Conservation (phyloP, 768 basidiomycete species). For the Glaciozyma martinii region DNA sequence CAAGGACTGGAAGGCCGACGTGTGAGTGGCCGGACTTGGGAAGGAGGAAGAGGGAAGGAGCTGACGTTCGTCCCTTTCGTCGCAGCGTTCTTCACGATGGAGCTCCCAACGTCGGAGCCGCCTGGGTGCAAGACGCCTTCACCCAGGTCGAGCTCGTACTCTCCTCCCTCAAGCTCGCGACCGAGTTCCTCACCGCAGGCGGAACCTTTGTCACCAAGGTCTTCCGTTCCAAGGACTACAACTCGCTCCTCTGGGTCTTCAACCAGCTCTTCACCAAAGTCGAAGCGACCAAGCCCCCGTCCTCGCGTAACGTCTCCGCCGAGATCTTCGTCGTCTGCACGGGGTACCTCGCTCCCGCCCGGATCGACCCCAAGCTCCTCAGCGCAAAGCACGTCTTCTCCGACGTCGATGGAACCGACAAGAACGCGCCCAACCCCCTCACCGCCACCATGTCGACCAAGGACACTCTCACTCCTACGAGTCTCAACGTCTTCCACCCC, state of each 20-base stretch:
- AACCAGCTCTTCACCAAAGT: conserved; percentile 90
- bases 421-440: conserved; percentile 10
- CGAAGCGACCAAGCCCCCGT: conserved; percentile 97
- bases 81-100: conserved; percentile 84
- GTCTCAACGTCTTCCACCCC: conserved; percentile 84
- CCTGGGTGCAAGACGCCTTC: conserved; percentile 98
- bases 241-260: conserved; percentile 98
- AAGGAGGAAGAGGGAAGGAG: background rate
- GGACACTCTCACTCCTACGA: conserved; percentile 51
- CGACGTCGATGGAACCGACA: conserved; percentile 49
- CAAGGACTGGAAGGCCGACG: conserved; percentile 98
- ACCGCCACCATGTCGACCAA: conserved; percentile 23
- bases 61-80: background rate
- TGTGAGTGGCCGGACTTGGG: conserved; percentile 39
- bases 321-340: conserved; percentile 99
- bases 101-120: conserved; percentile 97
- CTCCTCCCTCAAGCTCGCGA: conserved; percentile 47
- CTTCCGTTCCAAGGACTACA: conserved; percentile 96
- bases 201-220: conserved; percentile 97
- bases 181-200: conserved; percentile 74
- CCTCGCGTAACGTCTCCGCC: conserved; percentile 95
- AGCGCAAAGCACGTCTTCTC: conserved; percentile 98
- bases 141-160: conserved; percentile 92
- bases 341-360: conserved; percentile 85
- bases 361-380: conserved; percentile 95